Percentiles rank a stretch among this genome's conserved stretches.
Conservation (phyloP, 805 yeast species). For the Starmerella sirachaensis region DNA sequence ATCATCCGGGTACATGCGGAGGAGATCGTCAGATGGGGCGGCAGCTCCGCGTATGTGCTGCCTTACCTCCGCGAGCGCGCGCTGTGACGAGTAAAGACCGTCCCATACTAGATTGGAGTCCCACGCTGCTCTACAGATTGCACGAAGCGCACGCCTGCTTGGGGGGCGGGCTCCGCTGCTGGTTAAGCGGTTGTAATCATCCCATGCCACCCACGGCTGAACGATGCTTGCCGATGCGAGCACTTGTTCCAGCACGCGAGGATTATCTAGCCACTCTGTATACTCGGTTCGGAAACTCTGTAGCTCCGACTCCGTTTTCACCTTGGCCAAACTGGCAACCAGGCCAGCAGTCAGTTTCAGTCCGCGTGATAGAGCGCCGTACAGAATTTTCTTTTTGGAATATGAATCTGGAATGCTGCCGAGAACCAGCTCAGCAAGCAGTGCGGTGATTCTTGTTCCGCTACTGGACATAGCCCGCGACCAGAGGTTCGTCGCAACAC, state of each 20-base stretch:
- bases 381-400: slow-evolving; percentile 7
- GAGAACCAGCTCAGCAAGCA: slow-evolving; percentile 10
- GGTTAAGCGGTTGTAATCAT: slow-evolving; percentile 24
- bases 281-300: not conserved
- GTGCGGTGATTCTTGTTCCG: slow-evolving; percentile 19
- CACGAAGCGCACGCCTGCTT: slow-evolving; percentile 27
- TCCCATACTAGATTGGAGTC: slow-evolving; percentile 36
- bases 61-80: slow-evolving; percentile 48
- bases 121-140: slow-evolving; percentile 41
- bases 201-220: slow-evolving; percentile 24
- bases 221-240: slow-evolving; percentile 23
- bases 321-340: slow-evolving; percentile 8
- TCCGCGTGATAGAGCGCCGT: slow-evolving; percentile 6
- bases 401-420: slow-evolving; percentile 9
- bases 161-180: slow-evolving; percentile 14
- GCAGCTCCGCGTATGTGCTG: slow-evolving; percentile 31
- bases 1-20: slow-evolving; percentile 35
- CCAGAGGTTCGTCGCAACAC: slow-evolving; percentile 15
- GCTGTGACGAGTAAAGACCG: slow-evolving; percentile 42
- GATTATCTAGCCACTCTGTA: slow-evolving; percentile 3
- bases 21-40: slow-evolving; percentile 22
- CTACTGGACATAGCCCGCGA: slow-evolving; percentile 1
- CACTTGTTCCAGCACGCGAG: slow-evolving; percentile 25
- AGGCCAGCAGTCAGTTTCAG: slow-evolving; percentile 11
- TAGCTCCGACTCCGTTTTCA: slow-evolving; percentile 6